Evolutionary conservation across 225 moss, liverwort and hornwort species (phyloP), one percentile per base, ranked within the genome.

Genomic region (Thuidium tamariscinum): DNA sequence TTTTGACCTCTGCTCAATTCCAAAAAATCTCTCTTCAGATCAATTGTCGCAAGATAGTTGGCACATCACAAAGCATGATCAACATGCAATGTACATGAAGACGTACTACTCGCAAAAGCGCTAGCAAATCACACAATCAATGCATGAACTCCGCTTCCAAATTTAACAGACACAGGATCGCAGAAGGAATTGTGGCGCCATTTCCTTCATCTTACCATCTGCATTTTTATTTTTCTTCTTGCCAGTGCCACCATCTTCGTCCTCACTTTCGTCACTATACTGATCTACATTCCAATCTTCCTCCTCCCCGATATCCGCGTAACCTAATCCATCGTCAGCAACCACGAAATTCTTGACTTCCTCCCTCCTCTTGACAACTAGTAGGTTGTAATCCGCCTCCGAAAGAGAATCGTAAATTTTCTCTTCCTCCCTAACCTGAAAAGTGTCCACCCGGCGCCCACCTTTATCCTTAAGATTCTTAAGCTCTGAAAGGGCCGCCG

Each of bases 281-380:
- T 87, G 90, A 87, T 95, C 94, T 56, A 92, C 92, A 83, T 97
- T 94, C 95, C 95, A 98, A 72, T 96, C 97, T 63, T 96, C 97
- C 73, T 96, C 95, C 73, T 95, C 96, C 56, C 93, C 97, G 27
- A 93, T 49, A 81, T 95, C 99, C 63, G 96, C 91, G 32, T 99
- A 99, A 65, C 99, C 99, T 52, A 99, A 81, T 49, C 97, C 99
- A 69, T 97, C 99, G 80, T 99, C 99, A 32, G 96, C 99, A 44
- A 99, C 96, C 41, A 99, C 99, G 77, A 99, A 99, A 84, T 94
- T 94, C 74, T 92, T 96, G 9, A 95, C 94, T 86, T 97, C 96
- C 87, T 95, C 95, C 37, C 96, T 90, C 73, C 97, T 92, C 82
- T 95, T 96, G 1, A 92, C 91, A n/a, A 99, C 91, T 67, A 96